A percentile compares a stretch with the other conserved stretches of the same genome.
These are phyloP conservation scores for Leccinum uliginosum DNA, from an alignment of 768 basidiomycete species.

Conservation along the genomic window DNA sequence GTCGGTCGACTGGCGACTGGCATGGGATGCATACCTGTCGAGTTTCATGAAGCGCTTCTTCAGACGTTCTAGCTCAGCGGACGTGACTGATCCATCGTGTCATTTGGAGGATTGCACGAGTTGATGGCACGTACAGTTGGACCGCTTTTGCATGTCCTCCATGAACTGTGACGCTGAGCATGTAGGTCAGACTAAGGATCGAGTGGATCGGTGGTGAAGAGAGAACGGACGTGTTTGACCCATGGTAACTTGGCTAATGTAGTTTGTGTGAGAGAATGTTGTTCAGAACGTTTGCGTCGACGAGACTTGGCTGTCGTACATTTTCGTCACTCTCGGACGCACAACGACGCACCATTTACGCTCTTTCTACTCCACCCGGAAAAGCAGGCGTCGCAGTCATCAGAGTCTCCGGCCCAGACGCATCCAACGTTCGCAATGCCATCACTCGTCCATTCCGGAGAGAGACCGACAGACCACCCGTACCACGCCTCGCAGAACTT, in stretches of 20 bases:
- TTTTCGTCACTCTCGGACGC: conserved; percentile 37
- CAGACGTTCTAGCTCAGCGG: conserved; percentile 86
- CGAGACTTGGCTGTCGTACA: conserved; percentile 1
- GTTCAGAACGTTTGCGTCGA: neutral
- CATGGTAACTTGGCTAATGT: conserved; percentile 41
- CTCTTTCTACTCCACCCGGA: conserved; percentile 82
- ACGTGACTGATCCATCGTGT: conserved; percentile 66
- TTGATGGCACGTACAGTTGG: conserved; percentile 76
- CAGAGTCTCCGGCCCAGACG: conserved; percentile 77
- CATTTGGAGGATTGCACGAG: conserved; percentile 1
- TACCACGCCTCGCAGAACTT: conserved; percentile 66
- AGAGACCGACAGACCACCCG: conserved; percentile 31
- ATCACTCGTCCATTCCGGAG: conserved; percentile 43
- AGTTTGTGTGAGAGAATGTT: neutral
- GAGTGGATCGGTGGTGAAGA: neutral
- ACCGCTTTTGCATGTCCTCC: conserved; percentile 95
- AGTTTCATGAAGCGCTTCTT: conserved; percentile 99
- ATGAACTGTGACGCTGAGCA: conserved; percentile 83
- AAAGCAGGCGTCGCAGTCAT: conserved; percentile 82
- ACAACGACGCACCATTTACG: conserved; percentile 78
- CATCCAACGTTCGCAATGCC: conserved; percentile 52
- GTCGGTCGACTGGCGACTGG: neutral
- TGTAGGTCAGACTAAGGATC: conserved; percentile 3
- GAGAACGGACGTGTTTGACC: conserved; percentile 74
- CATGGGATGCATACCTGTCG: conserved; percentile 59